Conservation (phyloP, 2,329 filamentous ascomycete genomes). For the Exophiala calicioides region DNA sequence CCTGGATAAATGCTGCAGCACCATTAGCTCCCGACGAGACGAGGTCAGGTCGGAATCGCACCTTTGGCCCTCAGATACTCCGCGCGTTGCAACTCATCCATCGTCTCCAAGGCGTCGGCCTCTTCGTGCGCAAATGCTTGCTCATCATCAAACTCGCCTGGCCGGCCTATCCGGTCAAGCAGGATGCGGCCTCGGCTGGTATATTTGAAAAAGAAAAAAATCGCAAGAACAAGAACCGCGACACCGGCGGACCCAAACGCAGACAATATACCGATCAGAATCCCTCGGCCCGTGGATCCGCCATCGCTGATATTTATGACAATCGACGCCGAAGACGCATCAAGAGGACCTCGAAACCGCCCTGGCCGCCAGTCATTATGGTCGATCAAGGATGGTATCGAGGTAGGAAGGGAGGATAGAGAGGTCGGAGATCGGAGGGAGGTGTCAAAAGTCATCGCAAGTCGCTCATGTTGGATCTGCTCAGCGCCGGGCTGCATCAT, state of each 20-base stretch:
- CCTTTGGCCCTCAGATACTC: conserved; percentile 96
- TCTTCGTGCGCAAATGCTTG: conserved; percentile 92
- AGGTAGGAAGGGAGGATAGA: conserved; percentile 18
- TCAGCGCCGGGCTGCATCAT: conserved; percentile 27
- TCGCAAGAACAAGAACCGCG: conserved; percentile 73
- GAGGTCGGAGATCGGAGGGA: conserved; percentile 20
- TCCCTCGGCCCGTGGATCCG: conserved; percentile 68
- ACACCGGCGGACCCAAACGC: conserved; percentile 89
- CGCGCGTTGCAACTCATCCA: conserved; percentile 88
- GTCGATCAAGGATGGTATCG: conserved; percentile 10
- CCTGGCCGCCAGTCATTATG: conserved; percentile 18
- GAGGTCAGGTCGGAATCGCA: conserved; percentile 45
- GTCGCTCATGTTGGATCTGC: conserved; percentile 24
- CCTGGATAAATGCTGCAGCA: conserved; percentile 78
- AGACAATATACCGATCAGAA: conserved; percentile 91
- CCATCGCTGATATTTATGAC: conserved; percentile 41
- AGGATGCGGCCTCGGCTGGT: conserved; percentile 86
- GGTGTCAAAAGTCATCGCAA: conserved; percentile 27
- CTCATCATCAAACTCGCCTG: conserved; percentile 97
- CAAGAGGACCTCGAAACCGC: conserved; percentile 15
- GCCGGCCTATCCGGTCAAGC: conserved; percentile 86
- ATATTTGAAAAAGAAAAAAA: conserved; percentile 93
- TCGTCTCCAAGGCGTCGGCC: conserved; percentile 87
- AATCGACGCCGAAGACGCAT: conserved; percentile 30
- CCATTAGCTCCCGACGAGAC: conserved; percentile 23